A percentile compares a stretch with the other conserved stretches of the same genome.
Evolutionary conservation across 192 early-diverging fungal species (phyloP).

Genomic region (Podila epicladia): DNA sequence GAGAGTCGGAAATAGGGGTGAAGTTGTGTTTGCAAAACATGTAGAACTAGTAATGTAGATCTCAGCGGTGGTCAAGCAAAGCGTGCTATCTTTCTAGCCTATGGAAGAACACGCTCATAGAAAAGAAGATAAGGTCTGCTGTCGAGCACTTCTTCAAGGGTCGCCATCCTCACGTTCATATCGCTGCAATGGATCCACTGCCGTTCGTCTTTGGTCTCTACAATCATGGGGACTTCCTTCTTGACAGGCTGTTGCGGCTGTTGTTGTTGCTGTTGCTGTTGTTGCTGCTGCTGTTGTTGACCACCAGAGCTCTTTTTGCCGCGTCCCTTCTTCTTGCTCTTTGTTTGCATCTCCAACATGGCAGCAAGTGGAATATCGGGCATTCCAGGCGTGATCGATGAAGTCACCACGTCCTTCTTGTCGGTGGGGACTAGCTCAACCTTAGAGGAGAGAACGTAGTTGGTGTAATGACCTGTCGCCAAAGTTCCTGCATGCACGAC

Average conservation of each 20-base stretch:
- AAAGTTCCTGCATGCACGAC: conserved; percentile 55
- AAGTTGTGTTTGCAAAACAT: background rate
- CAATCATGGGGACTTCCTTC: background rate
- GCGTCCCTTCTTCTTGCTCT: conserved; percentile 12
- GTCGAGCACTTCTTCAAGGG: conserved; percentile 41
- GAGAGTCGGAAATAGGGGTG: background rate
- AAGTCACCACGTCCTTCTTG: background rate
- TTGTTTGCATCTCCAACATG: conserved; percentile 13
- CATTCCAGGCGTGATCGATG: background rate
- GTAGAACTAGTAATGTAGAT: background rate
- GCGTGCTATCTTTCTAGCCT: background rate
- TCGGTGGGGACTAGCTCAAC: conserved; percentile 15
- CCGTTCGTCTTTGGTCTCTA: conserved; percentile 7
- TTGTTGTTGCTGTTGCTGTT: background rate
- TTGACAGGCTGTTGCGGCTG: background rate
- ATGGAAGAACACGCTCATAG: conserved; percentile 36
- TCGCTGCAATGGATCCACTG: conserved; percentile 57
- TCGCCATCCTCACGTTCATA: conserved; percentile 33
- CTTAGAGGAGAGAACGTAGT: conserved; percentile 47
- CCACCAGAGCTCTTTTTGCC: background rate
- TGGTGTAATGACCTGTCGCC: conserved; percentile 54
- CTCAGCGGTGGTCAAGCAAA: background rate
- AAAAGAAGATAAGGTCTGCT: conserved; percentile 53
- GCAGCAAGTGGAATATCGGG: conserved; percentile 28
- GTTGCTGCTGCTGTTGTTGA: background rate